phyloP scores from a whole-genome alignment of 148 eudicot species.

The Persicaria tinctoria region DNA sequence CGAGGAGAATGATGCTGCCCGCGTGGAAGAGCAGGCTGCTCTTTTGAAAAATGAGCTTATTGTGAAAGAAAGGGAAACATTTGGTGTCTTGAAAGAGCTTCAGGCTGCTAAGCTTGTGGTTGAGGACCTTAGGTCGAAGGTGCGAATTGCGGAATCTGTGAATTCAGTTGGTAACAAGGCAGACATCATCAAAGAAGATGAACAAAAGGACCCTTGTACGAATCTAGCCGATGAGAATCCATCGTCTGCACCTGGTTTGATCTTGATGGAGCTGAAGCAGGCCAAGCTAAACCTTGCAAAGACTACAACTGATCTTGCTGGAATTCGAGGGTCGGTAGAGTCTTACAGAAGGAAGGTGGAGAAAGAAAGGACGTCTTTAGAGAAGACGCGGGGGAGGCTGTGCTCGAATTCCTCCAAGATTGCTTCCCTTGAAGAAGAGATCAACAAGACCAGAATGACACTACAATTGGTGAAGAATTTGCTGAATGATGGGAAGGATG shows the following conservation, averaged over 20 bases:
- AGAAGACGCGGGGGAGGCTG: constrained; percentile 76
- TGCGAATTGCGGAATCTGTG: constrained; percentile 54
- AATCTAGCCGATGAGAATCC: constrained; percentile 21
- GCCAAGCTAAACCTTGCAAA: constrained; percentile 80
- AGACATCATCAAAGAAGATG: constrained; percentile 23
- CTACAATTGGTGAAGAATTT: constrained; percentile 28
- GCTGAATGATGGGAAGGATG: constrained; percentile 25
- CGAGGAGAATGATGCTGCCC: constrained; percentile 35
- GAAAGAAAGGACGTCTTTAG: constrained; percentile 59
- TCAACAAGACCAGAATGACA: constrained; percentile 40
- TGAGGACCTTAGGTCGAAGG: constrained; percentile 68
- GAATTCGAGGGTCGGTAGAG: constrained; percentile 70
- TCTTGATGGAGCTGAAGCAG: constrained; percentile 66
- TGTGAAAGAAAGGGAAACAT: constrained; percentile 69
- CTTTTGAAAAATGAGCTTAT: constrained; percentile 63
- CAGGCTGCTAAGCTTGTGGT: constrained; percentile 64
- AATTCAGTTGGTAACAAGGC: constrained; percentile 17
- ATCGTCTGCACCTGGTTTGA: constrained; percentile 56
- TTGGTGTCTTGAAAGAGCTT: constrained; percentile 78
- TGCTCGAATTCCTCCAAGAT: constrained; percentile 54
- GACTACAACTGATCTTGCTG: constrained; percentile 73
- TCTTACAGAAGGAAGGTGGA: constrained; percentile 64
- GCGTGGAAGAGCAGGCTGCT: constrained; percentile 68
- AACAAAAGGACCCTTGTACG: constrained; percentile 33
- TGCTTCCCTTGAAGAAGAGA: constrained; percentile 62